A percentile compares a stretch with the other conserved stretches of the same genome.
phyloP scores from a whole-genome alignment of 2,329 filamentous ascomycete species.

The Neodidymelliopsis sp. region DNA sequence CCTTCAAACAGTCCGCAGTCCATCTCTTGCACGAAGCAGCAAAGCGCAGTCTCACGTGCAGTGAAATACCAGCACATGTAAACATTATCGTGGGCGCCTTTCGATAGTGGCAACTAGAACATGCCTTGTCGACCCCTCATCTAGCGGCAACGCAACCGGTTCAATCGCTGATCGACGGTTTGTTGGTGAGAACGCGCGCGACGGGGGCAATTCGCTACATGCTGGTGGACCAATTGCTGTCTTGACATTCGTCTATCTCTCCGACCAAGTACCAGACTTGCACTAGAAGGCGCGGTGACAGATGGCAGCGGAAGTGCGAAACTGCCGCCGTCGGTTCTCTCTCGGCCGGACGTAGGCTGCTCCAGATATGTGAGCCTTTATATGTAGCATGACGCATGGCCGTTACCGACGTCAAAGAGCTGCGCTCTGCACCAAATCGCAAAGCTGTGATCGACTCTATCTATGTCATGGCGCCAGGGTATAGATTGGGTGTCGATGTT shows the following conservation, averaged over 20 bases:
- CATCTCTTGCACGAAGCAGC: neutral
- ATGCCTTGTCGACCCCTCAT: slow-evolving; percentile 2
- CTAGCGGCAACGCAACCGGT: neutral
- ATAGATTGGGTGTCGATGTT: slow-evolving; percentile 45
- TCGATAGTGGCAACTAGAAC: too few relatives aligned
- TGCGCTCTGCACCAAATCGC: neutral
- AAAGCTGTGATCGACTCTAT: neutral
- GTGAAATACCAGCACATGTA: too few relatives aligned
- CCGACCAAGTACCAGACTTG: neutral
- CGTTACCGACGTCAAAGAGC: slow-evolving; percentile 3
- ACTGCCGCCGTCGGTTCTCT: slow-evolving; percentile 1
- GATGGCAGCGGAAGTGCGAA: slow-evolving; percentile 1
- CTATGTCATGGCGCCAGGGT: slow-evolving; percentile 34
- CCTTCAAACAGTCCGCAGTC: neutral
- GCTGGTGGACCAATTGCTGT: neutral
- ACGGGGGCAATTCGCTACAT: neutral
- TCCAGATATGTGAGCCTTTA: slow-evolving; percentile 5
- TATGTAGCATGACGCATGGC: slow-evolving; percentile 13
- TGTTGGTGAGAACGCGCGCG: neutral
- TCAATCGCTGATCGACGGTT: neutral
- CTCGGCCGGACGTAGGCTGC: slow-evolving; percentile 3
- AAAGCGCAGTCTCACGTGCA: neutral
- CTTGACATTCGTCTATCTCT: neutral
- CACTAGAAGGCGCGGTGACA: neutral
- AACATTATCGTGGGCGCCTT: too few relatives aligned